A percentile compares a stretch with the other conserved stretches of the same genome.
Evolutionary conservation across 2,329 filamentous ascomycete species (phyloP).

Genomic region (Raffaelea deltoideospora): DNA sequence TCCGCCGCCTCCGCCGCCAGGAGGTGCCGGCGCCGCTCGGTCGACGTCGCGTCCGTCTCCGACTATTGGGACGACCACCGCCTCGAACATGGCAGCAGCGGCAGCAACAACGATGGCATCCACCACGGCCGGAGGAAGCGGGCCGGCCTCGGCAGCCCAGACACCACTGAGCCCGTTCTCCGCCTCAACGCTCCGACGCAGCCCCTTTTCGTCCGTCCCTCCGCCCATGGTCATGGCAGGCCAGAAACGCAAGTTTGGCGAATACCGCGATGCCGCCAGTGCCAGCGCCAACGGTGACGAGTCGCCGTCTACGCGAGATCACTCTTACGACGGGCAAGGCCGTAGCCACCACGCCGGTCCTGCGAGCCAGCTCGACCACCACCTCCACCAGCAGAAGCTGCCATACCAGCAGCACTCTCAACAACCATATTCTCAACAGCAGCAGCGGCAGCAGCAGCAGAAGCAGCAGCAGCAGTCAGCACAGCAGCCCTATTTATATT

Average conservation of each 20-base stretch:
- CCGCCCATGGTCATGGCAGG: slow-evolving; percentile 17
- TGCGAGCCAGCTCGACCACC: neutral
- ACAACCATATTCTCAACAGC: slow-evolving; percentile 5
- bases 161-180: slow-evolving; percentile 2
- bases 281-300: slow-evolving; percentile 2
- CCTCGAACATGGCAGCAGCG: neutral
- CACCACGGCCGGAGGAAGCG: neutral
- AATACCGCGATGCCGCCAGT: slow-evolving; percentile 10
- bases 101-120: neutral
- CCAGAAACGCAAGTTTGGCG: slow-evolving; percentile 24
- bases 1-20: too few species aligned
- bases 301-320: slow-evolving; percentile 5
- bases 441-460: neutral
- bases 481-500: too few species aligned
- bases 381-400: neutral
- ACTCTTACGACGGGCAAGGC: neutral
- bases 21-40: too few species aligned
- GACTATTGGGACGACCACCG: neutral
- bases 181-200: slow-evolving; percentile 2
- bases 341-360: neutral
- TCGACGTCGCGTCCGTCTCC: neutral
- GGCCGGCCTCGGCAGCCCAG: neutral
- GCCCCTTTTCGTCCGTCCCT: slow-evolving; percentile 4
- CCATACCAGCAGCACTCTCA: neutral
- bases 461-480: neutral